These are phyloP conservation scores for Detonula confervacea DNA, from an alignment of 352 stramenopile species.

Conservation along the genomic window DNA sequence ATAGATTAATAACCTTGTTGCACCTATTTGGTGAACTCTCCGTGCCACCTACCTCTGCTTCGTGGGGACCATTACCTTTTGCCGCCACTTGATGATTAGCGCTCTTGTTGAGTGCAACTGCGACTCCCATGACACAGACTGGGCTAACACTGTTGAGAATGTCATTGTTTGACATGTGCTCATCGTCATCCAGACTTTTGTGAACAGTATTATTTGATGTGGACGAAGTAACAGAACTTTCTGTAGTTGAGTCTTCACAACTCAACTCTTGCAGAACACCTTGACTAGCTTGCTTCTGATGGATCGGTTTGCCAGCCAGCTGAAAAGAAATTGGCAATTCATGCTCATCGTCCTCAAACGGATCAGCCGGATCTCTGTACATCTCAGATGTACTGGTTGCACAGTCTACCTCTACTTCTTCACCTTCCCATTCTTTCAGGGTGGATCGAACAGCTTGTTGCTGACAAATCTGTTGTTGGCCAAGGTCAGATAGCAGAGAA, in stretches of 20 bases:
- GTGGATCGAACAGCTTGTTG: not conserved
- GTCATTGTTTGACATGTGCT: too few species aligned
- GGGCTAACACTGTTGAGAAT: too few species aligned
- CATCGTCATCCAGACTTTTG: too few species aligned
- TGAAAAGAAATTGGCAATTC: too few species aligned
- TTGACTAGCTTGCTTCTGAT: not conserved
- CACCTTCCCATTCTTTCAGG: too few species aligned
- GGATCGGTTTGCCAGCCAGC: too few species aligned
- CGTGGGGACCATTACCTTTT: not conserved
- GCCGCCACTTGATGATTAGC: not conserved
- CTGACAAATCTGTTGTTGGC: not conserved
- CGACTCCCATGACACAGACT: too few species aligned
- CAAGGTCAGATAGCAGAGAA: not conserved
- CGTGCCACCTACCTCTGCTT: not conserved
- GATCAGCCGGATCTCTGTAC: too few species aligned
- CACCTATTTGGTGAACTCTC: not conserved
- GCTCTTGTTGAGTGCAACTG: too few species aligned
- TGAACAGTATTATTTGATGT: not conserved
- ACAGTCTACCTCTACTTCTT: too few species aligned
- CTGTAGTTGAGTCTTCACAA: not conserved
- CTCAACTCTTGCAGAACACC: not conserved
- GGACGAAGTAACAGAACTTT: not conserved
- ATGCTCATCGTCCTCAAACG: too few species aligned
- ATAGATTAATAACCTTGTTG: conserved; percentile 14
- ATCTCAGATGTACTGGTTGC: too few species aligned